Conservation (phyloP, 2,329 filamentous ascomycete genomes). For the Claviceps sp. region DNA sequence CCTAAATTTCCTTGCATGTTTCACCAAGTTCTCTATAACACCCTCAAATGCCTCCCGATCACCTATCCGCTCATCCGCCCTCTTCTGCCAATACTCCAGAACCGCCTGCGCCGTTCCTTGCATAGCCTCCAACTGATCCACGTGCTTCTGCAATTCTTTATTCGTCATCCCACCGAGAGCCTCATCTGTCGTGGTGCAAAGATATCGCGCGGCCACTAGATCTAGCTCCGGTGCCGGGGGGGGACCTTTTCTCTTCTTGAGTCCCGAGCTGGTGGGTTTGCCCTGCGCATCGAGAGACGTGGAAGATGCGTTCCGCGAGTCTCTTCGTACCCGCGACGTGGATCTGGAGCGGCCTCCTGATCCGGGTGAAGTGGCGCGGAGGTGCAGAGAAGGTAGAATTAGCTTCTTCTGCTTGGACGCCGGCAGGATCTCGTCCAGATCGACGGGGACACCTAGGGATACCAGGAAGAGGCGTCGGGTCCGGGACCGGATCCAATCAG, state of each 20-base stretch:
- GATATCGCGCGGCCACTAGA: slow-evolving; percentile 59
- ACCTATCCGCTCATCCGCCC: slow-evolving; percentile 72
- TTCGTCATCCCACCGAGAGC: slow-evolving; percentile 70
- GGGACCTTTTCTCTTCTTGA: slow-evolving; percentile 40
- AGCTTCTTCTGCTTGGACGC: slow-evolving; percentile 98
- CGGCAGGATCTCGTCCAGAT: slow-evolving; percentile 92
- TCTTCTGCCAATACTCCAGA: slow-evolving; percentile 77
- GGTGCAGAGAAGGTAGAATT: slow-evolving; percentile 76
- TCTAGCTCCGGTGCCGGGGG: slow-evolving; percentile 65
- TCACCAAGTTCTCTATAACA: slow-evolving; percentile 92
- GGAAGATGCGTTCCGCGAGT: slow-evolving; percentile 39
- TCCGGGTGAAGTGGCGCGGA: slow-evolving; percentile 42
- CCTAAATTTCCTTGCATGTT: slow-evolving; percentile 73
- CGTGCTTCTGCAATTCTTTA: slow-evolving; percentile 59
- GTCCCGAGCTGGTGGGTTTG: slow-evolving; percentile 25
- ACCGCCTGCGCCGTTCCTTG: slow-evolving; percentile 61
- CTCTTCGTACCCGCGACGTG: slow-evolving; percentile 30
- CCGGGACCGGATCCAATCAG: slow-evolving; percentile 93
- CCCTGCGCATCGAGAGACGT: slow-evolving; percentile 47
- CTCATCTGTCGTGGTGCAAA: slow-evolving; percentile 75
- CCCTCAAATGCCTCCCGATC: slow-evolving; percentile 92
- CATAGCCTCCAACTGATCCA: slow-evolving; percentile 54
- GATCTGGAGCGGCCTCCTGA: slow-evolving; percentile 42
- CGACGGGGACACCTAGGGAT: slow-evolving; percentile 87
- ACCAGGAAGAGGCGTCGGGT: slow-evolving; percentile 92